A percentile compares a stretch with the other conserved stretches of the same genome.
phyloP scores from a whole-genome alignment of 2,329 filamentous ascomycete species.

The Beauveria pseudobassiana region DNA sequence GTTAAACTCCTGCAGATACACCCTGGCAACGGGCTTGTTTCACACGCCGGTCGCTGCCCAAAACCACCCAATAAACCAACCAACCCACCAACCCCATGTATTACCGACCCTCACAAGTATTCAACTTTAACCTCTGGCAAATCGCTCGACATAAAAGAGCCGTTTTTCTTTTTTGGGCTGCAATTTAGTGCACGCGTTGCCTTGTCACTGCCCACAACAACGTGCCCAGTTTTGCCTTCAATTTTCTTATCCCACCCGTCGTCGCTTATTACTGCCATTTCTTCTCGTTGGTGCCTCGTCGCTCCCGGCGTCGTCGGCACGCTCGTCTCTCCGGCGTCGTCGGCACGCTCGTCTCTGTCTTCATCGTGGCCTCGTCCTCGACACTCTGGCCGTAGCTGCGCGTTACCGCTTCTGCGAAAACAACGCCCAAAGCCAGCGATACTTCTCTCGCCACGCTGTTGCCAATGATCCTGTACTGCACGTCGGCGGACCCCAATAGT shows the following conservation, averaged over 20 bases:
- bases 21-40: not conserved
- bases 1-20: not conserved
- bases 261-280: not conserved
- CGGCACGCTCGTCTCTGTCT: too few relatives aligned
- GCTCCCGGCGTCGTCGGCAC: too few relatives aligned
- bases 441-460: slow-evolving; percentile 70
- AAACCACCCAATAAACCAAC: not conserved
- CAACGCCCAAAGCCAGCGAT: slow-evolving; percentile 57
- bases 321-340: too few relatives aligned
- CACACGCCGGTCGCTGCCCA: not conserved
- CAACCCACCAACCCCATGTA: not conserved
- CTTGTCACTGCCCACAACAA: not conserved
- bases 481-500: slow-evolving; percentile 48
- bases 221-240: not conserved
- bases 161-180: too few relatives aligned
- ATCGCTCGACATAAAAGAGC: too few relatives aligned
- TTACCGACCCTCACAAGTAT: not conserved
- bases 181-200: not conserved
- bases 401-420: slow-evolving; percentile 48
- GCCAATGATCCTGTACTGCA: slow-evolving; percentile 60
- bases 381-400: slow-evolving; percentile 14
- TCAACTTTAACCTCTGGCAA: not conserved
- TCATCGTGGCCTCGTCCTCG: not conserved
- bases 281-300: not conserved
- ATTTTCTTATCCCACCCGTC: not conserved